These are phyloP conservation scores for Pestalotiopsis sp. DNA, from an alignment of 2,329 filamentous ascomycete species.

Conservation along the genomic window DNA sequence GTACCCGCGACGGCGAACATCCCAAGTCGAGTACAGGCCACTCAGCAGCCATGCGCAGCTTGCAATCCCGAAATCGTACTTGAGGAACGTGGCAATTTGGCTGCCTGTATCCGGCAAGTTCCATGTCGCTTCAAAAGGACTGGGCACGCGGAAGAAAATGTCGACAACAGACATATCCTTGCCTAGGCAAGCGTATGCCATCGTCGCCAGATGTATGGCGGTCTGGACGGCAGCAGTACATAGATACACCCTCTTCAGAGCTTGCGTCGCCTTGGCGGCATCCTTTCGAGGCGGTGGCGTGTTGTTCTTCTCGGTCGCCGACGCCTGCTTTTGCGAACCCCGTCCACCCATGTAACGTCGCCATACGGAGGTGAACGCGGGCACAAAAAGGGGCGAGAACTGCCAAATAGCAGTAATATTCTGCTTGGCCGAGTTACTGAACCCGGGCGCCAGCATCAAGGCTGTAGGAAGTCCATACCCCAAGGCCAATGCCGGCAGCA, in stretches of 20 bases:
- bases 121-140: neutral
- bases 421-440: slow-evolving; percentile 8
- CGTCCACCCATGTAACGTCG: neutral
- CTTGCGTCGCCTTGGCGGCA: slow-evolving; percentile 12
- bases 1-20: slow-evolving; percentile 25
- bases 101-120: neutral
- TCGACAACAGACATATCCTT: slow-evolving; percentile 6
- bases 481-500: slow-evolving; percentile 20
- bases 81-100: neutral
- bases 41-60: neutral
- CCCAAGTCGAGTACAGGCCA: slow-evolving; percentile 25
- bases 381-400: slow-evolving; percentile 14
- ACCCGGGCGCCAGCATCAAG: slow-evolving; percentile 14
- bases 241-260: slow-evolving; percentile 14
- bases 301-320: neutral
- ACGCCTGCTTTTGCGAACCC: neutral
- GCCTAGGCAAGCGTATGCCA: slow-evolving; percentile 9
- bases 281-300: neutral
- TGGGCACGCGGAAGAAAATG: neutral
- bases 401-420: neutral
- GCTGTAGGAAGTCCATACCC: slow-evolving; percentile 21
- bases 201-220: slow-evolving; percentile 13
- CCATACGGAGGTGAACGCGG: neutral
- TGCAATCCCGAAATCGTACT: slow-evolving; percentile 1
- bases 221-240: slow-evolving; percentile 14